Base-by-base conservation (phyloP, 2,329 filamentous ascomycete species). In the Aspergillus sp. region DNA sequence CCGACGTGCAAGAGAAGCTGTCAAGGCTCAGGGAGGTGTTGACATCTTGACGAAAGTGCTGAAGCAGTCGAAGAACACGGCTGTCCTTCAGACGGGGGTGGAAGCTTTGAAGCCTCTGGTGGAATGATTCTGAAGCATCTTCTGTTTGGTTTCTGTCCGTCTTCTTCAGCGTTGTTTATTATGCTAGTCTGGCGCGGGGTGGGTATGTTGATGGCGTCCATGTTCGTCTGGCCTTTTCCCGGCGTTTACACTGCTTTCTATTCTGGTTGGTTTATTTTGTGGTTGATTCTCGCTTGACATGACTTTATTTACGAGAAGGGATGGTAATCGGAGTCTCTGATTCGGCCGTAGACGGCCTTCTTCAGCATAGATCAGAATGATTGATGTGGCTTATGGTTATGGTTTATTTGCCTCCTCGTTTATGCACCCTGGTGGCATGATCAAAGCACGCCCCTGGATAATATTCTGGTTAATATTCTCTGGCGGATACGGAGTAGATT, bases 21-120 rank as follows among this genome's bases (percentile, higher is more conserved):
- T 92, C 41, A 83, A 81, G 61, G 78, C 78, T 10, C 82, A 81
- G 45, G 81, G 81, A 5, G 91, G 86, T 0, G 75, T 89, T 2
- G 85, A 90, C 53, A 76, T 82, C 2, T 67, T 97, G 54, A 91
- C 86, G 63, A 80, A 81, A 45, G 86, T 85, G 60, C 75, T 92
- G 43, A 88, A 85, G 75, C 84, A 84, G 70, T 87, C 83, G 45
- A 80, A 85, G 53, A 83, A 84, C 55, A 78, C 83, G 5, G 85
- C 88, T 58, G 85, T 96, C 20, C 66, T 96, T 46, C 81, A 88
- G 63, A 76, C 87, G 14, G 85, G 86, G 0, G 84, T 91, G 4
- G 83, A 90, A 64, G 87, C 87, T 1, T 67, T 96, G 64, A 92
- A 92, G 75, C 75, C 81, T 50, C 63, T 91, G 57, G 66, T 88